Base-by-base conservation (phyloP, 106 monocot genomes). In the Xerophyta viscosa region DNA sequence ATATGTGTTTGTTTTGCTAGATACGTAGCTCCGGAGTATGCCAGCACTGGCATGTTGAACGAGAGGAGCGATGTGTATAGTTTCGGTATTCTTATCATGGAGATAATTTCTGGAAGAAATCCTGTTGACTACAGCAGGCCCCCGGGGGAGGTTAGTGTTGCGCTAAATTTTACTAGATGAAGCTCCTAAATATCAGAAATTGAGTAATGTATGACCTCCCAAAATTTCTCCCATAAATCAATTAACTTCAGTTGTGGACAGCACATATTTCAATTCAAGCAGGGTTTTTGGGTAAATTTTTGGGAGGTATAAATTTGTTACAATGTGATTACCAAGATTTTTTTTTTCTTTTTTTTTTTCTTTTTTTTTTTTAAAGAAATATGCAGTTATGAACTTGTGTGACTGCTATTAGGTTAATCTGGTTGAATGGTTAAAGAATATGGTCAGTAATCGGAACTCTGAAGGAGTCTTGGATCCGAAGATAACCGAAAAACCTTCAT, bases 61-160 rank as follows among this genome's bases (percentile, higher is more conserved):
- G 91, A 91, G 60, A 81, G 78, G 24, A 91, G 91, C 31, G 91
- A 91, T 50, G 81, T 91, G 3, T 91, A 91, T 64, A 91, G 91
- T 57, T 91, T 91, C 61, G 91, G 85, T 14, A 91, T 91, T 29
- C 85, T 91, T 29, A 84, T 91, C 15, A 91, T 91, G 91, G 91
- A 91, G 61, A 70, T 91, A 50, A 86, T 91, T 46, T 78, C 91
- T 29, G 85, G 91, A 44, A 81, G 85, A 29, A 77, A 58, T 25
- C 91, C 85, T 8, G 91, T 91, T 23, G 91, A 91, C 37, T 82
- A 91, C 52, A 81, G 75, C 56, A 77, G 91, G 47, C 85, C 91
- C 54, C 75, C 68, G 26, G 85, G 78, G 46, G 91, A 91, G 81
- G 91, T 86, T 22, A 20, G 61, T 60, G 19, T 24, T 52, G 13